Conservation (phyloP, 345 rosid species). For the thale cress (Arabidopsis thaliana) region DNA sequence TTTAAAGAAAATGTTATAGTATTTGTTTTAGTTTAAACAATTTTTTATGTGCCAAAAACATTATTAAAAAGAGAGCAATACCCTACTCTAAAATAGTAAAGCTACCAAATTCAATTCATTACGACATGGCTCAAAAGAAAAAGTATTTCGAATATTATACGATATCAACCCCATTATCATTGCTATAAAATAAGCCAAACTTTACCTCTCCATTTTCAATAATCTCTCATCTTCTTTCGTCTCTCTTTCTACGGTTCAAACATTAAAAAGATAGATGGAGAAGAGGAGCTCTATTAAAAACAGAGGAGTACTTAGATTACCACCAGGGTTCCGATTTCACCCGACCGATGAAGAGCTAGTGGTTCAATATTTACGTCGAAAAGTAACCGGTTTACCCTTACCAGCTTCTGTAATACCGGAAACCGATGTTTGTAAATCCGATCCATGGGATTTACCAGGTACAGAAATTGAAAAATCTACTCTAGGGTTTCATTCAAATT, state of each 20-base stretch:
- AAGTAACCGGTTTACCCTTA: constrained; percentile 67
- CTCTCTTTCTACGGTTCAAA: not conserved
- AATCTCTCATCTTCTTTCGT: constrained; percentile 13
- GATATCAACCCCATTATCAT: constrained; percentile 12
- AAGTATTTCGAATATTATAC: not conserved
- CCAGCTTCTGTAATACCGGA: constrained; percentile 91
- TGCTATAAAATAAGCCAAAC: constrained; percentile 33
- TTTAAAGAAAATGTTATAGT: not conserved
- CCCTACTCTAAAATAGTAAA: not conserved
- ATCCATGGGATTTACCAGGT: constrained; percentile 99
- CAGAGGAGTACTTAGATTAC: constrained; percentile 64
- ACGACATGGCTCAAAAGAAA: constrained; percentile 11
- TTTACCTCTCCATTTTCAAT: constrained; percentile 22
- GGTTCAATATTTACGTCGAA: constrained; percentile 70
- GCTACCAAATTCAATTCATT: constrained; percentile 4
- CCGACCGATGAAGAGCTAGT: constrained; percentile 94
- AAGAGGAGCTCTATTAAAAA: constrained; percentile 60
- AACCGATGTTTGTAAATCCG: constrained; percentile 85
- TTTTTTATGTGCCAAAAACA: too few species aligned
- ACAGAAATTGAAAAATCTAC: not conserved
- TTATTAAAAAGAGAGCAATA: too few species aligned
- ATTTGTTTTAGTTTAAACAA: not conserved
- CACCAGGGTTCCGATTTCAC: constrained; percentile 94
- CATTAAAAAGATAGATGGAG: constrained; percentile 49
- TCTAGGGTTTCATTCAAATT: not conserved